Base-by-base conservation (phyloP, 2,329 filamentous ascomycete species). In the Chlorencoelia australis region DNA sequence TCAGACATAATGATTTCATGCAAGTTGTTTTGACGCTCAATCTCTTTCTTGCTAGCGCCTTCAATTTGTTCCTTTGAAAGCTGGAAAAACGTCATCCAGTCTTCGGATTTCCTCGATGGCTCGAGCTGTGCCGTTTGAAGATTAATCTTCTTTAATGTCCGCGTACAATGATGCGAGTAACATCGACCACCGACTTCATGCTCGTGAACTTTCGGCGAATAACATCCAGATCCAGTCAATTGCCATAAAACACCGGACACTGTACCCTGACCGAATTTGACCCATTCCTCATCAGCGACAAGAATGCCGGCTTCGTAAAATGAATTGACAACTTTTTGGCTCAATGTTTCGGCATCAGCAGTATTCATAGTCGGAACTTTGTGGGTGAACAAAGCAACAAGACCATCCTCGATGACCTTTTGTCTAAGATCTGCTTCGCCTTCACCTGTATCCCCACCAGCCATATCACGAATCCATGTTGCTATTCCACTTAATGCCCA, bases 351-450 rank as follows among this genome's bases (percentile, higher is more conserved):
- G 1, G 91, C 91, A 65, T 98, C 93, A 5, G 89, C 88, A 27
- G 91, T 89, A 51, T 98, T 96, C 86, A 98, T 95, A 1, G 87
- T 98, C 0, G 91, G 88, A 1, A 98, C 87, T 59, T 95, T 96
- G 61, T 84, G 75, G 2, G 85, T 94, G 58, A 98, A 96, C 5
- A 98, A 67, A 19, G 79, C 82, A 27, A 94, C 79, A 27, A 98
- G 69, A 2, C 85, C 88, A 48, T 96, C 88, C 40, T 86, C 80
- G 34, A 98, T 78, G 2, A 82, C 79, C 53, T 86, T 83, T 54
- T 82, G 75, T 55, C 82, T 87, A 30, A 98, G 64, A 58, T 98
- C 87, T 8, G 80, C 77, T 54, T 95, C 89, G 25, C 89, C 88
- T 49, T 95, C 88, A 8, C 55, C 55, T 17, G 50, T 53, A 4